Evolutionary conservation across 2,329 filamentous ascomycete species (phyloP).

Genomic region (Albifimbria verrucaria): DNA sequence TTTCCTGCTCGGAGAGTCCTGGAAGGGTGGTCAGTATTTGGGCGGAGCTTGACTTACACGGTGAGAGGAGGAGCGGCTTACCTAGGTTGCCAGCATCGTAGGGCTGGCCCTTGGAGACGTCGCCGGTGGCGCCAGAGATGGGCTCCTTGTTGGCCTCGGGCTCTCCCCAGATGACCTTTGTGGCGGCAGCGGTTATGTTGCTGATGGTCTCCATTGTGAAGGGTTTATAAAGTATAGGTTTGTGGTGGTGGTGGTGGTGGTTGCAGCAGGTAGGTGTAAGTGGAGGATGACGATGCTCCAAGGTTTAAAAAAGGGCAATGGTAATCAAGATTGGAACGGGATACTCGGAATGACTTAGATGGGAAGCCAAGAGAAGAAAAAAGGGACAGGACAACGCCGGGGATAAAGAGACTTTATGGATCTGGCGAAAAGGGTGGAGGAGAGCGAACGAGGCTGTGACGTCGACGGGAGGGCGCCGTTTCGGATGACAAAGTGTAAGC

Average conservation of each 20-base stretch:
- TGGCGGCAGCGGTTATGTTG: slow-evolving; percentile 43
- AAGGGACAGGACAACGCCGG: background rate
- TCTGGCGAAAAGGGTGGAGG: background rate
- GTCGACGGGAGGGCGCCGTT: background rate
- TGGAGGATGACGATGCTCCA: background rate
- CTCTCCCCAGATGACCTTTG: slow-evolving; percentile 41
- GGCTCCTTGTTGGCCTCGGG: slow-evolving; percentile 56
- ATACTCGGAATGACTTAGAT: too few species aligned
- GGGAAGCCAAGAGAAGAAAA: background rate
- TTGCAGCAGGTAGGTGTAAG: background rate
- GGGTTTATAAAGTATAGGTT: background rate
- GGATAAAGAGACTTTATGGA: background rate
- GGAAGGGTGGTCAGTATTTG: background rate
- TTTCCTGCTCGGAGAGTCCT: slow-evolving; percentile 5
- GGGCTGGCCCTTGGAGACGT: slow-evolving; percentile 66
- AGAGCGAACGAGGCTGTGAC: background rate
- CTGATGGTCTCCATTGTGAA: slow-evolving; percentile 62
- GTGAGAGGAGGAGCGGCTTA: too few species aligned
- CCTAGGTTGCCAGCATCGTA: slow-evolving; percentile 77
- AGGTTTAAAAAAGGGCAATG: too few species aligned
- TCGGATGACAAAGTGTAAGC: too few species aligned
- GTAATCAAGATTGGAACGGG: background rate
- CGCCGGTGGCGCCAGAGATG: slow-evolving; percentile 65
- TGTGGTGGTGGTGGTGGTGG: background rate
- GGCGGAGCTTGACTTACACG: too few species aligned